Evolutionary conservation across 2,329 filamentous ascomycete species (phyloP).

Genomic region (Arthrobotrys sphaeroides): DNA sequence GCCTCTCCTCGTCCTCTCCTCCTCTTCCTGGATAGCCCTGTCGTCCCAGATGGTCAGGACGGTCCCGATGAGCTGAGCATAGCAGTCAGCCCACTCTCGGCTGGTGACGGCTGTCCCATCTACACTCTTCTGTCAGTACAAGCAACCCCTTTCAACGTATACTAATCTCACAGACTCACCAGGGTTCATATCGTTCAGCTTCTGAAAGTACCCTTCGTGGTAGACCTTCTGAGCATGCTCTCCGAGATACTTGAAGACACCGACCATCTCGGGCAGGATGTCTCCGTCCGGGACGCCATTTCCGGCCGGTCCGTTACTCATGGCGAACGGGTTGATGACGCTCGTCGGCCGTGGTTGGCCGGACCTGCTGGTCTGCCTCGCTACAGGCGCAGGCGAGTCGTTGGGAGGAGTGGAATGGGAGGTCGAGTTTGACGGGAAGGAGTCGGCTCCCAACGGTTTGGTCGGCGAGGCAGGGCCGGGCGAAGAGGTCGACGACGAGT

Average conservation of each 20-base stretch:
- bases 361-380: constrained; percentile 59
- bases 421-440: constrained; percentile 54
- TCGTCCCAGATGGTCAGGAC: constrained; percentile 97
- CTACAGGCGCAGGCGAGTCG: constrained; percentile 53
- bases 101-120: constrained; percentile 87
- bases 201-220: constrained; percentile 96
- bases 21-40: constrained; percentile 81
- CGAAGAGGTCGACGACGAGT: constrained; percentile 40
- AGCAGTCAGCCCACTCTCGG: constrained; percentile 93
- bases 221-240: constrained; percentile 96
- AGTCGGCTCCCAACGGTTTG: constrained; percentile 34
- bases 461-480: constrained; percentile 36
- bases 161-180: constrained; percentile 68
- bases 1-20: constrained; percentile 61
- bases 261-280: constrained; percentile 89
- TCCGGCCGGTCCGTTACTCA: constrained; percentile 17
- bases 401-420: constrained; percentile 54
- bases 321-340: constrained; percentile 77
- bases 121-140: too few species aligned
- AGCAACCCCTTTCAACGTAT: too few species aligned
- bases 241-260: constrained; percentile 92
- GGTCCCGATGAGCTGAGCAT: constrained; percentile 94
- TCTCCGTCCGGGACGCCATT: constrained; percentile 63
- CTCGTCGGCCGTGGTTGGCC: constrained; percentile 76
- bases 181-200: constrained; percentile 91